Conservation (phyloP, 139 green algal species). For the Chlorella sp. region DNA sequence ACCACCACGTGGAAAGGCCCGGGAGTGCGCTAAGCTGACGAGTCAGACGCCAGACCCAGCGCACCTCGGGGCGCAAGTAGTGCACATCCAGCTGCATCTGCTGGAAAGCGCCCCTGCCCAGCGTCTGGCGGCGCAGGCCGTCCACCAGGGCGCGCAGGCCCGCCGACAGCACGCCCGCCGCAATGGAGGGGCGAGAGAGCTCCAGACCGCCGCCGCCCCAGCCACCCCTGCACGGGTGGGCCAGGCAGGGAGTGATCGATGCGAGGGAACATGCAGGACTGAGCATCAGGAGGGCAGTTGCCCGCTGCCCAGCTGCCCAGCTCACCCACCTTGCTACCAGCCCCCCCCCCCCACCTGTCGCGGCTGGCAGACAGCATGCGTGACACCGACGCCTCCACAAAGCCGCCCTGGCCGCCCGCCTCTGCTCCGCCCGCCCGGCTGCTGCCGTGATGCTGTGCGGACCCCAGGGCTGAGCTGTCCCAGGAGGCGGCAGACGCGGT, state of each 20-base stretch:
- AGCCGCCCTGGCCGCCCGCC: neutral
- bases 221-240: neutral
- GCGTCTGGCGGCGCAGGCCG: slow-evolving; percentile 64
- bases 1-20: neutral
- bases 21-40: neutral
- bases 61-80: slow-evolving; percentile 59
- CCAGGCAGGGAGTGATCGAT: neutral
- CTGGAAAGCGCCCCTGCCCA: slow-evolving; percentile 68
- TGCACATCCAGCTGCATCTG: slow-evolving; percentile 88
- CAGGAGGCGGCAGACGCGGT: slow-evolving; percentile 8
- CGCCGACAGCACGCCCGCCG: slow-evolving; percentile 48
- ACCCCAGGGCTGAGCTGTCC: neutral
- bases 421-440: neutral
- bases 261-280: neutral
- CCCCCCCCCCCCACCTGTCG: slow-evolving; percentile 2
- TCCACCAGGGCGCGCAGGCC: slow-evolving; percentile 76
- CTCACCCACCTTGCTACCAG: neutral
- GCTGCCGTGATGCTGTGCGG: neutral
- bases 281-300: neutral
- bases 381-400: slow-evolving; percentile 14
- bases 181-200: slow-evolving; percentile 13
- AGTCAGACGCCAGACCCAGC: neutral
- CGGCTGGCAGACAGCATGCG: slow-evolving; percentile 18
- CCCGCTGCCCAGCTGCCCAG: neutral
- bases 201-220: slow-evolving; percentile 4